These are phyloP conservation scores for Colletotrichum higginsianum DNA, from an alignment of 2,329 filamentous ascomycete genomes.

Conservation along the genomic window DNA sequence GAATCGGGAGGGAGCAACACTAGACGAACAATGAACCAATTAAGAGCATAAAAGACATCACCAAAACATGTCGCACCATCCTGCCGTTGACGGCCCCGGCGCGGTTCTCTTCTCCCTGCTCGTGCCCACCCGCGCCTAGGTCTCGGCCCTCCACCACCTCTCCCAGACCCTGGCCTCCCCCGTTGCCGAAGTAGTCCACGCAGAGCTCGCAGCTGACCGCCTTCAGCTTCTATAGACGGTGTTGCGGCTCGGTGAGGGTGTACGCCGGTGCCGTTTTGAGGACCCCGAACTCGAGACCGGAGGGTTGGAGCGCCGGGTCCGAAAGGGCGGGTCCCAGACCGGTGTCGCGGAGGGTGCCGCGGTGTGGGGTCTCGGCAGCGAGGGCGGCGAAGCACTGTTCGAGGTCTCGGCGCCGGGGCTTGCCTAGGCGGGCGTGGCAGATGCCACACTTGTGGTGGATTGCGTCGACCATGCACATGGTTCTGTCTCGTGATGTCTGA, in stretches of 20 bases:
- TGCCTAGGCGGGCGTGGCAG: conserved; percentile 26
- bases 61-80: conserved; percentile 21
- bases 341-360: conserved; percentile 16
- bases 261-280: conserved; percentile 21
- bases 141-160: conserved; percentile 25
- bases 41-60: background rate
- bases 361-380: conserved; percentile 9
- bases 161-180: conserved; percentile 12
- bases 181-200: conserved; percentile 22
- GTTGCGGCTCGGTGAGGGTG: conserved; percentile 1
- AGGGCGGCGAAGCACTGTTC: conserved; percentile 15
- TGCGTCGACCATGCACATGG: conserved; percentile 21
- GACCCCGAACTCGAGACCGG: conserved; percentile 27
- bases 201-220: conserved; percentile 24
- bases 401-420: conserved; percentile 15
- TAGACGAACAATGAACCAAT: background rate
- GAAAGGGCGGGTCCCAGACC: conserved; percentile 3
- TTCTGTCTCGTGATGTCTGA: background rate
- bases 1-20: background rate
- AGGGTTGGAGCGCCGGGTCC: conserved; percentile 25
- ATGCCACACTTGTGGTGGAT: conserved; percentile 18
- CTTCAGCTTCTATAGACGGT: conserved; percentile 20
- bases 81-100: conserved; percentile 19
- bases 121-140: conserved; percentile 5
- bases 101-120: background rate